Percentiles rank a stretch among this genome's conserved stretches.
Conservation (phyloP, 768 basidiomycete genomes). For the Tricholoma sp. region DNA sequence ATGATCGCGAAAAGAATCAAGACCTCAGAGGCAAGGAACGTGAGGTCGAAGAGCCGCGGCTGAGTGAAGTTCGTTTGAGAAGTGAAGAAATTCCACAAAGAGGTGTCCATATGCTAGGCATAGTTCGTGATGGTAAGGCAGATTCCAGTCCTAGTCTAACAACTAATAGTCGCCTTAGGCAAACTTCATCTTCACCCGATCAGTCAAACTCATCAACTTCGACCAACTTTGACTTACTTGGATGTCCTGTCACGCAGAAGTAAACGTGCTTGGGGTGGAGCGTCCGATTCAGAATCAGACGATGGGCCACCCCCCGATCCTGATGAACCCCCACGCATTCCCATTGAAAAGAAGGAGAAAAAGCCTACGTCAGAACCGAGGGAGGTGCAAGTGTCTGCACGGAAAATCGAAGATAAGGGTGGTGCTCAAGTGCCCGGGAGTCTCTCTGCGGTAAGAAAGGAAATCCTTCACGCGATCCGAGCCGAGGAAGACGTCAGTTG, state of each 20-base stretch:
- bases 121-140: slow-evolving; percentile 62
- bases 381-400: slow-evolving; percentile 74
- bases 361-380: slow-evolving; percentile 53
- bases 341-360: slow-evolving; percentile 54
- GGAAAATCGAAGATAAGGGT: slow-evolving; percentile 63
- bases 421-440: slow-evolving; percentile 51
- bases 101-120: slow-evolving; percentile 70
- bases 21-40: slow-evolving; percentile 40
- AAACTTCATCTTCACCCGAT: slow-evolving; percentile 76
- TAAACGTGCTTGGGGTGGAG: slow-evolving; percentile 42
- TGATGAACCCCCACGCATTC: slow-evolving; percentile 54
- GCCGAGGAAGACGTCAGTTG: slow-evolving; percentile 76
- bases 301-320: slow-evolving; percentile 79
- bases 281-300: slow-evolving; percentile 69
- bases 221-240: slow-evolving; percentile 78
- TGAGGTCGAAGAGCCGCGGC: slow-evolving; percentile 50
- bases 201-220: slow-evolving; percentile 73
- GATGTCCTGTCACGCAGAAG: slow-evolving; percentile 65
- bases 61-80: slow-evolving; percentile 64
- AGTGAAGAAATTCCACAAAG: slow-evolving; percentile 67
- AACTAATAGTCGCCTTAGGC: slow-evolving; percentile 34
- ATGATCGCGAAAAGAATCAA: slow-evolving; percentile 77
- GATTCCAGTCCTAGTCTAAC: not conserved
- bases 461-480: slow-evolving; percentile 71
- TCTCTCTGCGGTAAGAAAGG: slow-evolving; percentile 63